Base-by-base conservation (phyloP, 2,329 filamentous ascomycete genomes). In the Lachnellula willkommii region DNA sequence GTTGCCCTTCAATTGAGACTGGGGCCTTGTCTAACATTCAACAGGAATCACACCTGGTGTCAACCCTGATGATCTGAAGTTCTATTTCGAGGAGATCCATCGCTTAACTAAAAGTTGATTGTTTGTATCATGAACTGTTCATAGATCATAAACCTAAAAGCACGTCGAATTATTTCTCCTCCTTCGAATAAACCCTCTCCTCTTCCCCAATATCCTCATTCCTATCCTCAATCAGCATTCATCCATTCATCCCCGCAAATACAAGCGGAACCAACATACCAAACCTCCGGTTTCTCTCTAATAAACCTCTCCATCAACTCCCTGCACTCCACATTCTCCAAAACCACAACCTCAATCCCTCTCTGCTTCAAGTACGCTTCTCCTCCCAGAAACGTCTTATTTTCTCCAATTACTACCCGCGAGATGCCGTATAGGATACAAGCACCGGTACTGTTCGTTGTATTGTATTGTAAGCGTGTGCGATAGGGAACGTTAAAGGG, bases 31-130 rank as follows among this genome's bases (percentile, higher is more conserved):
- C 61, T 66, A 63, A 66, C 67, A 28, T 26, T 37, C 57, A 56
- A 55, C 66, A 94, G 90, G 90, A 59, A 91, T 99, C 61, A 99
- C 94, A 35, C 94, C 94, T 0, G 88, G 92, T 62, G 94, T 99
- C 53, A 88, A 97, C 65, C 94, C 94, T 0, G 91, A 97, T 50
- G 87, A 96, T 71, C 77, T 99, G 64, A 93, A 85, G 71, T 95
- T 95, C 75, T 99, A 89, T 77, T 93, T 99, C 63, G 79, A 95
- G 69, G 94, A 99, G 73, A 85, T 97, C 55, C 90, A 96, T 72
- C 82, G 89, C 48, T 73, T 85, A 57, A 82, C 81, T 37, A 80
- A 66, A 35, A 68, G 58, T 47, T 66, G 58, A 63, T 52, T 47
- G 15, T n/a, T 11, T 36, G 35, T 55, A 37, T 32, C 36, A 52